Evolutionary conservation across 1,139 yeast species (phyloP).

Genomic region (Magnusiomyces magnusii): DNA sequence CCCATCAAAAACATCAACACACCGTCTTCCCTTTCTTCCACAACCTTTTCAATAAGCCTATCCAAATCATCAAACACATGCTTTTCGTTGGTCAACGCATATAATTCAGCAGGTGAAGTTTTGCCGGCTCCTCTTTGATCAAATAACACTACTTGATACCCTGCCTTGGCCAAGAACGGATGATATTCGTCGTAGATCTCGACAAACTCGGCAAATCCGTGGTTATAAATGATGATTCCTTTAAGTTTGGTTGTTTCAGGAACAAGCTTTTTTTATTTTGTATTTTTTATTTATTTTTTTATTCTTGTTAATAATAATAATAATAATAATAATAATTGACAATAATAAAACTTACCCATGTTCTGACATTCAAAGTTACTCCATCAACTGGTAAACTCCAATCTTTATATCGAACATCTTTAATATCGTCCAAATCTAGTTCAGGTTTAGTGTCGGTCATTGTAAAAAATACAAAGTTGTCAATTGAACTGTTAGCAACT

Average conservation of each 20-base stretch:
- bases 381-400: slow-evolving; percentile 15
- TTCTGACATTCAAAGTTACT: slow-evolving; percentile 19
- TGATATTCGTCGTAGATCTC: slow-evolving; percentile 46
- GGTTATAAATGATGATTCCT: slow-evolving; percentile 50
- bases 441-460: neutral
- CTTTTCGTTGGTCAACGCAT: slow-evolving; percentile 61
- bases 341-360: slow-evolving; percentile 14
- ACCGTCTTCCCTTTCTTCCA: neutral
- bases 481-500: no score
- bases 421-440: neutral
- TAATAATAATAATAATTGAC: neutral
- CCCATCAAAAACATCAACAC: slow-evolving; percentile 54
- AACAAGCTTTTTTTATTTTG: slow-evolving; percentile 12
- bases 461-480: no score
- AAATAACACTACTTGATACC: slow-evolving; percentile 67
- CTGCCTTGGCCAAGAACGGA: slow-evolving; percentile 49
- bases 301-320: no score
- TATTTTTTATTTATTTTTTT: no score
- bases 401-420: neutral
- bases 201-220: slow-evolving; percentile 73
- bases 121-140: slow-evolving; percentile 89
- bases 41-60: slow-evolving; percentile 40
- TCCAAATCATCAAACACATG: slow-evolving; percentile 64
- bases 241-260: slow-evolving; percentile 33
- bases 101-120: slow-evolving; percentile 45